Percentiles rank a stretch among this genome's conserved stretches.
Conservation (phyloP, 805 yeast genomes). For the Candida easanensis region DNA sequence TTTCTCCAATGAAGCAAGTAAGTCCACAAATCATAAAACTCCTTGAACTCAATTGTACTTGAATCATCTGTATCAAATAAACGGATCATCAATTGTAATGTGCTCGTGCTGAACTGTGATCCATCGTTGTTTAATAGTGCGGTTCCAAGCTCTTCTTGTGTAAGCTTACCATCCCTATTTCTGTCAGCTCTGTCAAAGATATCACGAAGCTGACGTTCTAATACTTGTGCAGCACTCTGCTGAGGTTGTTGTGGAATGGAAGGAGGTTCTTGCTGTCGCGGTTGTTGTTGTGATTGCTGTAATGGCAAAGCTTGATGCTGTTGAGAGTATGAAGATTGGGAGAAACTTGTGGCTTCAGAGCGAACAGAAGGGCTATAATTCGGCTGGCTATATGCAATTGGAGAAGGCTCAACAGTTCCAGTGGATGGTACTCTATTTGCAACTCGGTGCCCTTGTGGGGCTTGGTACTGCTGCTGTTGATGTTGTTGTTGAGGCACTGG, state of each 20-base stretch:
- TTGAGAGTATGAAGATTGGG: not conserved
- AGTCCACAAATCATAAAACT: slow-evolving; percentile 67
- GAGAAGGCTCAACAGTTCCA: not conserved
- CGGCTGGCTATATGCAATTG: not conserved
- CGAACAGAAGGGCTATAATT: not conserved
- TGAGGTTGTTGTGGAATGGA: slow-evolving; percentile 10
- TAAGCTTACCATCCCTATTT: slow-evolving; percentile 50
- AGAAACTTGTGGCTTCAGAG: not conserved
- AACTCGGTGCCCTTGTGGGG: not conserved
- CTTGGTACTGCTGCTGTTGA: not conserved
- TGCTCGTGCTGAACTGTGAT: slow-evolving; percentile 56
- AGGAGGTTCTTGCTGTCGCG: slow-evolving; percentile 4
- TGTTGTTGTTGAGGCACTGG: too few species aligned
- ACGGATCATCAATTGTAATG: slow-evolving; percentile 60
- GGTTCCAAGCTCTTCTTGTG: slow-evolving; percentile 53
- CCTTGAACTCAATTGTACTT: slow-evolving; percentile 49
- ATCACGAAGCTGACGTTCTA: slow-evolving; percentile 46
- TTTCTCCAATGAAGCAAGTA: slow-evolving; percentile 65
- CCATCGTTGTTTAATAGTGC: slow-evolving; percentile 65
- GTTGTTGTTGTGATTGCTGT: not conserved
- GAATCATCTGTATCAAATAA: slow-evolving; percentile 53
- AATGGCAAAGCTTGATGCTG: slow-evolving; percentile 1
- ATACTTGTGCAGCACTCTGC: slow-evolving; percentile 18
- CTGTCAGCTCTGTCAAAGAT: slow-evolving; percentile 56
- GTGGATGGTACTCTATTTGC: not conserved